phyloP scores from a whole-genome alignment of 345 rosid species.

The Arabidopsis suecica region DNA sequence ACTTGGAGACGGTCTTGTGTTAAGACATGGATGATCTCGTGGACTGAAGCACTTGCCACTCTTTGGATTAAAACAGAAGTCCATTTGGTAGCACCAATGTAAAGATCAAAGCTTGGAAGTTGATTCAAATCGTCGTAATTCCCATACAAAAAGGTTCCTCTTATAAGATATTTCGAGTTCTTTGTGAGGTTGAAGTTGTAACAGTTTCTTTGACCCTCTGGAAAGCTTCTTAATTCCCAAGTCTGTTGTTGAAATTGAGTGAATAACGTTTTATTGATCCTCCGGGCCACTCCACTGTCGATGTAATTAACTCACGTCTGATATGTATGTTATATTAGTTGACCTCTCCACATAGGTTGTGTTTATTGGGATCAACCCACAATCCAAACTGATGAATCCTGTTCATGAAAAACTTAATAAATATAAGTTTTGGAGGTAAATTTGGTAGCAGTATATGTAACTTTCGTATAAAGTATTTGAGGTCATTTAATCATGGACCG shows the following conservation, averaged over 20 bases:
- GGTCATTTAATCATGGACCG: too few species aligned
- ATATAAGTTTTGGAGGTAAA: too few species aligned
- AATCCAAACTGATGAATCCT: conserved; percentile 31
- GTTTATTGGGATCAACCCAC: conserved; percentile 17
- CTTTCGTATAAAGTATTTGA: too few species aligned
- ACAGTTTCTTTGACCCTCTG: conserved; percentile 6
- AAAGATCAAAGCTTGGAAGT: conserved; percentile 14
- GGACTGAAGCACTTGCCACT: fast-evolving
- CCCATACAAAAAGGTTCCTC: conserved; percentile 29
- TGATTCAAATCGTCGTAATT: conserved; percentile 3
- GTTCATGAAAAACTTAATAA: not conserved
- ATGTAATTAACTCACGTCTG: conserved; percentile 9
- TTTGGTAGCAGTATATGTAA: too few species aligned
- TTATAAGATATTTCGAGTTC: not conserved
- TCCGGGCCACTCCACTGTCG: not conserved
- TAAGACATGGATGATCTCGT: conserved; percentile 10
- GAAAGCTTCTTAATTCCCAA: conserved; percentile 24
- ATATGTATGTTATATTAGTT: conserved; percentile 7
- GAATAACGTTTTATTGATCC: not conserved
- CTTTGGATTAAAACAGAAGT: not conserved
- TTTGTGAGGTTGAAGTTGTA: not conserved
- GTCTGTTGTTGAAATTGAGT: not conserved
- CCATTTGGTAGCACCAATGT: conserved; percentile 27
- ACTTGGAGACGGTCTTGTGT: conserved; percentile 13
- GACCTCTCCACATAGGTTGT: not conserved